Base-by-base conservation (phyloP, 345 rosid species). In the Eutrema yunnanense region DNA sequence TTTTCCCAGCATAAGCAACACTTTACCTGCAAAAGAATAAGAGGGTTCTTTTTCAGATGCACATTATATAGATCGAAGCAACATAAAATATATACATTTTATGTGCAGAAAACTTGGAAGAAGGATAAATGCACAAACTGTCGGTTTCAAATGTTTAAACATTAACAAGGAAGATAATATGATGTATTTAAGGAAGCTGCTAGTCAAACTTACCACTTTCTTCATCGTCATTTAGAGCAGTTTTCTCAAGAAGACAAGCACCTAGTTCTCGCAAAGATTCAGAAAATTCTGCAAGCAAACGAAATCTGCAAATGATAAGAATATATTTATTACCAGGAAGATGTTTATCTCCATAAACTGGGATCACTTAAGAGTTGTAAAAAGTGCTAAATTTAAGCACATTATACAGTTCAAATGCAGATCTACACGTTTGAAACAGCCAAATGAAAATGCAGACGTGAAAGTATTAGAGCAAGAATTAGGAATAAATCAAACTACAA, bases 181-280 rank as follows among this genome's bases (percentile, higher is more conserved):
- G 3, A 40, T 53, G 49, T 41, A 8, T 65, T 22, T n/a, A 72
- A 63, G 67, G 44, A 55, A 47, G 29, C 32, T 55, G n/a, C 22
- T 32, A 2, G 12, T 49, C 16, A 30, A 14, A 73, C 88, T 77
- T 72, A 95, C 99, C 94, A 78, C 90, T 87, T 81, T 89, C 98
- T 83, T 92, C 92, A 80, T 95, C 87, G 36, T 85, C 97, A 76
- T 87, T 81, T 19, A 86, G 76, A 71, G 94, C 83, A 52, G 91
- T 88, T 76, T 87, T 92, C 80, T 86, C 90, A 62, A 86, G 85
- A 58, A 95, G 88, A 67, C 98, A 95, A 62, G 87, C 78, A 70
- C 99, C 99, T 80, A 92, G 74, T 71, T 95, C 99, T 79, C 76
- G 78, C 81, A 95, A 77, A 27, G 99, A 88, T 83, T 86, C 97